These are phyloP conservation scores for Euphrasia confusa DNA, from an alignment of 257 asterid species.

Conservation along the genomic window DNA sequence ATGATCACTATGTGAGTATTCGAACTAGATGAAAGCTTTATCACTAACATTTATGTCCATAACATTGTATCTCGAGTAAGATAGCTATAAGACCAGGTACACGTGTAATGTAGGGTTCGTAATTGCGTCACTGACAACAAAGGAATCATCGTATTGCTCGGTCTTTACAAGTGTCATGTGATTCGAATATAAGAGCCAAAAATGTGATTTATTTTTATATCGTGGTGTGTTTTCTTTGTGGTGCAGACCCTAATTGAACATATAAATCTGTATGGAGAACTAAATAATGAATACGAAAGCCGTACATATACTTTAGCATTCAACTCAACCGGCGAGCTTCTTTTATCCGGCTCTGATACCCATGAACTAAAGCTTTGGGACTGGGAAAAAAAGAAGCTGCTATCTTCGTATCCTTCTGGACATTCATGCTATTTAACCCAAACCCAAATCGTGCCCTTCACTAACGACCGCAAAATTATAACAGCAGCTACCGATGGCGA, in stretches of 20 bases:
- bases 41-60: too few relatives aligned
- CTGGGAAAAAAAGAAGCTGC: constrained; percentile 49
- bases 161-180: too few relatives aligned
- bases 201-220: too few relatives aligned
- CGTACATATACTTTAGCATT: neutral
- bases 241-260: neutral
- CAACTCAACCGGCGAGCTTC: constrained; percentile 42
- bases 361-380: constrained; percentile 66
- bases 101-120: too few relatives aligned
- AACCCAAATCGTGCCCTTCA: constrained; percentile 46
- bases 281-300: neutral
- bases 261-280: neutral
- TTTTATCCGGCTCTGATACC: constrained; percentile 84
- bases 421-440: constrained; percentile 69
- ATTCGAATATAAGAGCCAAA: too few relatives aligned
- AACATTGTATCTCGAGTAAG: too few relatives aligned
- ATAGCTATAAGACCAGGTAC: too few relatives aligned
- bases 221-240: neutral
- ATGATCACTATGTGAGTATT: too few relatives aligned
- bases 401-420: constrained; percentile 67
- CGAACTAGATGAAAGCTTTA: too few relatives aligned
- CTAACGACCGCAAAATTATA: constrained; percentile 61
- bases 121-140: too few relatives aligned
- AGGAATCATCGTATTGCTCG: too few relatives aligned
- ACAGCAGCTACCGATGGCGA: constrained; percentile 78